phyloP scores from a whole-genome alignment of 2,329 filamentous ascomycete species.

The Geosmithia morbida region DNA sequence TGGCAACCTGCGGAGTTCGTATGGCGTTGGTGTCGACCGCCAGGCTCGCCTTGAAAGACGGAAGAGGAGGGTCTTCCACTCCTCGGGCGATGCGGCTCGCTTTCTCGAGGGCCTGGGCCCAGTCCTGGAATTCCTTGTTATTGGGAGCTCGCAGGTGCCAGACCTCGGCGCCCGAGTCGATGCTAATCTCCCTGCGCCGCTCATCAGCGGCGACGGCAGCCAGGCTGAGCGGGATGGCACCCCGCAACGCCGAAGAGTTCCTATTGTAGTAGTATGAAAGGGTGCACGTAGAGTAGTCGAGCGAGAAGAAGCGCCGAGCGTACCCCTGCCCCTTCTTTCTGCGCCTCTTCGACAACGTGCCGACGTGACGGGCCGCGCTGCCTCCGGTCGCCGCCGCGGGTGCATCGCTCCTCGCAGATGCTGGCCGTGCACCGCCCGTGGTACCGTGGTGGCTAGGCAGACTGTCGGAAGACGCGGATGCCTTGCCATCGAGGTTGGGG shows the following conservation, averaged over 20 bases:
- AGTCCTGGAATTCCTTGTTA: slow-evolving; percentile 72
- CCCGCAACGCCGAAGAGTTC: slow-evolving; percentile 81
- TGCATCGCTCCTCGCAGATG: slow-evolving; percentile 24
- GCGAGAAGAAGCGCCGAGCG: slow-evolving; percentile 84
- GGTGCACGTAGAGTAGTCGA: slow-evolving; percentile 89
- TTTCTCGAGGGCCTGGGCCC: slow-evolving; percentile 73
- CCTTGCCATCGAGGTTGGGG: slow-evolving; percentile 25
- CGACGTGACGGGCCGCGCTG: slow-evolving; percentile 56
- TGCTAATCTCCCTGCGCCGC: slow-evolving; percentile 78
- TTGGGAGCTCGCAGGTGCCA: slow-evolving; percentile 86
- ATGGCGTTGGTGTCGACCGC: slow-evolving; percentile 12
- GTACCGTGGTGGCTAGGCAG: slow-evolving; percentile 36
- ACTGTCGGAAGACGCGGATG: slow-evolving; percentile 45
- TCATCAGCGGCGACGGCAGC: slow-evolving; percentile 87
- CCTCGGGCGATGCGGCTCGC: slow-evolving; percentile 55
- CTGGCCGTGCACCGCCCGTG: slow-evolving; percentile 18
- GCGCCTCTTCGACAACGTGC: slow-evolving; percentile 74
- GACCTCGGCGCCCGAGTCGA: slow-evolving; percentile 91
- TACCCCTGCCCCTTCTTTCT: slow-evolving; percentile 91
- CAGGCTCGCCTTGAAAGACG: slow-evolving; percentile 3
- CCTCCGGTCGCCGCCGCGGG: slow-evolving; percentile 7
- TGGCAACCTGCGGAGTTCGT: slow-evolving; percentile 14
- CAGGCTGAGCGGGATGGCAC: slow-evolving; percentile 81
- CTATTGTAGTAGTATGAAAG: slow-evolving; percentile 94
- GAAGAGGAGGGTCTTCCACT: slow-evolving; percentile 21